Evolutionary conservation across 139 green algal species (phyloP), one percentile per base, ranked within the genome.

Genomic region (Tetradesmus lagerheimii): DNA sequence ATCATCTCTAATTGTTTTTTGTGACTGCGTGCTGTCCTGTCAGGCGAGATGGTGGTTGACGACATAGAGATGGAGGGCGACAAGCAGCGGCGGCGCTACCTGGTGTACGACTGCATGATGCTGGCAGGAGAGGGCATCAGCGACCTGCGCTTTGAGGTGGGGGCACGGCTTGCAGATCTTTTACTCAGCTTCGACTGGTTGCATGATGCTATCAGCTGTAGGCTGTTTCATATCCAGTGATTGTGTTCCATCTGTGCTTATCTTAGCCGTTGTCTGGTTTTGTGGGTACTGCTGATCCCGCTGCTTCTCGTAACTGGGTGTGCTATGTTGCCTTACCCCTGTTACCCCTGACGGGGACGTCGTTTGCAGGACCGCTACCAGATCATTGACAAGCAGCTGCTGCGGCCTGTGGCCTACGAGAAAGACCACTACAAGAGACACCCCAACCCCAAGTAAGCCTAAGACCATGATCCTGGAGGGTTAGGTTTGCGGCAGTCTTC

Each of bases 51-150:
- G 87, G 87, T 91, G 53, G 87, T 91, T 37, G 87, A 91, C 35
- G 79, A 86, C 20, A 18, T 78, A 14, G 75, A 90, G 29, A 50
- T 87, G 39, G 74, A 25, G 25, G 88, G 67, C 6, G 80, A 43
- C 35, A 80, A 83, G 41, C 88, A 91, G 80, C 88, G 88, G 41
- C 88, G 88, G 16, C 62, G 89, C 16, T 98, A 95, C 91, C 92
- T 99, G 62, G 94, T 96, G 34, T 99, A 99, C 83, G 98, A 99
- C 91, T 45, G 97, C 20, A 97, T 98, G 92, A 89, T 94, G 81
- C 85, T 99, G 29, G 94, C 95, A 77, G 90, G 92, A 3, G 81
- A 92, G 25, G 64, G 80, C 4, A 41, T 98, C 3, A 67, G 92
- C 8, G 71, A 92, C 20, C 80, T 92, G 39, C 89, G 91, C 29